Evolutionary conservation across 106 monocot genomes (phyloP), one percentile per base, ranked within the genome.

Genomic region (Allium sativum): DNA sequence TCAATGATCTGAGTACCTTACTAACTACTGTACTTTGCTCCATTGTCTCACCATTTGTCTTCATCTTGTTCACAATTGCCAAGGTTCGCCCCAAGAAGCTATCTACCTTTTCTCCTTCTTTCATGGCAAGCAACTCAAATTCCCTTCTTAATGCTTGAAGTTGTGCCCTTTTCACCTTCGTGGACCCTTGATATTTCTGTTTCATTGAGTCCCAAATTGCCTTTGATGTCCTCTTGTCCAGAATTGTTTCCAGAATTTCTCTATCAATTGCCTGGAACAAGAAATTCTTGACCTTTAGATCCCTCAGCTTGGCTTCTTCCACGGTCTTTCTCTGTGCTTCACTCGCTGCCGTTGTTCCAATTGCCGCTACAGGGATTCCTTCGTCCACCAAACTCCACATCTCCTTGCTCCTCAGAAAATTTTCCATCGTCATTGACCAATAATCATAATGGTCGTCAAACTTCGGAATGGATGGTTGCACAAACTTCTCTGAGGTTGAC

Each of bases 161-260:
- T 15, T 65, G 65, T 52, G 48, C 48, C 9, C 52, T 21, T 47
- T 52, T 65, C 21, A 40, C 40, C 22, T 47, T 65, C 40, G 22
- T 52, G 0, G 65, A 52, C 8, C 65, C 65, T 52, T 65, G 22
- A 47, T 52, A 64, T 18, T 64, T 46, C 8, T 48, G 17, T 14
- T 64, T 64, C 64, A 64, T 64, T 1, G 48, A 64, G 46, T 64
- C 15, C 64, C 46, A 64, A 0, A 64, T 64, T 12, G 42, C 42
- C 45, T 64, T 64, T 17, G 64, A 48, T 0, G 64, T 64, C 3
- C 43, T 19, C 17, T 64, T 16, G 20, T 21, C 19, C 11, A 64
- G 64, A 48, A 64, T 64, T 7, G 64, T 46, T 20, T 64, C 64
- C 64, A 64, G 10, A 11, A 64, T 64, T 64, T 17, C 18, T 10